phyloP scores from a whole-genome alignment of 257 asterid genomes.

The Jacaranda mimosifolia region DNA sequence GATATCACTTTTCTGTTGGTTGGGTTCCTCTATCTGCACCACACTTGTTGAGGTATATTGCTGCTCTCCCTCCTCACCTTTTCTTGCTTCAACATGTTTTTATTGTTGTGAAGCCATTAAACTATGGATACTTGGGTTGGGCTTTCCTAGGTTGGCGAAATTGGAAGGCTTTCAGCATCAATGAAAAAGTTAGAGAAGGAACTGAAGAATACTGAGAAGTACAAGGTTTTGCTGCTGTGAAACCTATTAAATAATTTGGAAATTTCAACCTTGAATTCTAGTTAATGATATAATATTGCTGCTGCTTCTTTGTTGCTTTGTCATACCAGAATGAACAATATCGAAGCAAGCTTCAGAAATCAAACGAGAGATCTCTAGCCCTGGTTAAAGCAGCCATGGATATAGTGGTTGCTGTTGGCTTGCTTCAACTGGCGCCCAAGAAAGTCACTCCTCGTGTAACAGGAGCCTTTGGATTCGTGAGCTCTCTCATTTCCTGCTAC shows the following conservation, averaged over 20 bases:
- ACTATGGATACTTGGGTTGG: not conserved
- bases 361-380: slow-evolving; percentile 83
- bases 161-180: slow-evolving; percentile 88
- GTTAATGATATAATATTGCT: slow-evolving; percentile 22
- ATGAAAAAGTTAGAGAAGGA: slow-evolving; percentile 83
- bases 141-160: slow-evolving; percentile 75
- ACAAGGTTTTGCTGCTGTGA: slow-evolving; percentile 63
- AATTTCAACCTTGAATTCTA: slow-evolving; percentile 9
- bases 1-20: slow-evolving; percentile 93
- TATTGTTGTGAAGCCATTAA: slow-evolving; percentile 5
- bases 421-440: slow-evolving; percentile 93
- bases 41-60: slow-evolving; percentile 80
- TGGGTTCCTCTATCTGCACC: slow-evolving; percentile 84
- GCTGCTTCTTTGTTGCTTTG: slow-evolving; percentile 26
- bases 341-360: slow-evolving; percentile 62
- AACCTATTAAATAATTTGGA: slow-evolving; percentile 23
- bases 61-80: slow-evolving; percentile 17
- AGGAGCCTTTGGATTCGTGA: slow-evolving; percentile 83
- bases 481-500: slow-evolving; percentile 93
- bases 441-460: slow-evolving; percentile 95
- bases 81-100: not conserved
- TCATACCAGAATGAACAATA: slow-evolving; percentile 72
- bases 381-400: slow-evolving; percentile 83
- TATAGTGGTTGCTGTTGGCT: slow-evolving; percentile 88
- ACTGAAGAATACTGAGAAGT: slow-evolving; percentile 65